Percentiles rank a stretch among this genome's conserved stretches.
These are phyloP conservation scores for Nakazawaea populi DNA, from an alignment of 805 yeast species.

Conservation along the genomic window DNA sequence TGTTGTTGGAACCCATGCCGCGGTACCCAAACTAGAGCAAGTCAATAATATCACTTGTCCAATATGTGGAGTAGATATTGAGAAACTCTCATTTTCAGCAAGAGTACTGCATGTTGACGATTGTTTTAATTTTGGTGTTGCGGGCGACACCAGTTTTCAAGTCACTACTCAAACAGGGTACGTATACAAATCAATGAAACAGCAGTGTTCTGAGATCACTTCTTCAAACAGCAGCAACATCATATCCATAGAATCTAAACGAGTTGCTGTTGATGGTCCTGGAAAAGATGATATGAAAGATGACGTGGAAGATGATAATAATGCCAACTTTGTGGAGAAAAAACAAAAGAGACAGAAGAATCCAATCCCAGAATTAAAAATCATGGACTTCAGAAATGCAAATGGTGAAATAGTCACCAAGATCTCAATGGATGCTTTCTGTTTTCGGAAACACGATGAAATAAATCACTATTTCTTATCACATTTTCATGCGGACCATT, in stretches of 20 bases:
- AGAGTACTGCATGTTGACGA: slow-evolving; percentile 51
- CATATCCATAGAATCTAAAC: no score
- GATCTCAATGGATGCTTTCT: slow-evolving; percentile 64
- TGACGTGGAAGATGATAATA: slow-evolving; percentile 2
- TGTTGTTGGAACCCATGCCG: background rate
- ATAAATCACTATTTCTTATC: slow-evolving; percentile 56
- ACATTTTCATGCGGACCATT: slow-evolving; percentile 94
- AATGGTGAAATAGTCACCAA: slow-evolving; percentile 17
- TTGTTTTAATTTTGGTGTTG: slow-evolving; percentile 31
- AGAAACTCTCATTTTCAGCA: slow-evolving; percentile 31
- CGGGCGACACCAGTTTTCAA: slow-evolving; percentile 3
- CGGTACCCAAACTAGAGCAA: background rate
- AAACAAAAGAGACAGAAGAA: slow-evolving; percentile 20
- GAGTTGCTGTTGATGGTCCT: background rate
- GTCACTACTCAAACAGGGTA: slow-evolving; percentile 17
- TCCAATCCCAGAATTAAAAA: slow-evolving; percentile 51
- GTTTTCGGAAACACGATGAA: slow-evolving; percentile 37
- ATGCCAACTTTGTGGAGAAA: slow-evolving; percentile 10
- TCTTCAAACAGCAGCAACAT: no score
- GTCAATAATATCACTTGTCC: slow-evolving; percentile 37
- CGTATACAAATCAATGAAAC: slow-evolving; percentile 17
- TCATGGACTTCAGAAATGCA: slow-evolving; percentile 33
- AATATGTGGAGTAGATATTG: slow-evolving; percentile 37
- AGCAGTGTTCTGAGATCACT: background rate
- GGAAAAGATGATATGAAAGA: slow-evolving; percentile 7